phyloP scores from a whole-genome alignment of 169 alveolate genomes.

The Cryptosporidium parvum region DNA sequence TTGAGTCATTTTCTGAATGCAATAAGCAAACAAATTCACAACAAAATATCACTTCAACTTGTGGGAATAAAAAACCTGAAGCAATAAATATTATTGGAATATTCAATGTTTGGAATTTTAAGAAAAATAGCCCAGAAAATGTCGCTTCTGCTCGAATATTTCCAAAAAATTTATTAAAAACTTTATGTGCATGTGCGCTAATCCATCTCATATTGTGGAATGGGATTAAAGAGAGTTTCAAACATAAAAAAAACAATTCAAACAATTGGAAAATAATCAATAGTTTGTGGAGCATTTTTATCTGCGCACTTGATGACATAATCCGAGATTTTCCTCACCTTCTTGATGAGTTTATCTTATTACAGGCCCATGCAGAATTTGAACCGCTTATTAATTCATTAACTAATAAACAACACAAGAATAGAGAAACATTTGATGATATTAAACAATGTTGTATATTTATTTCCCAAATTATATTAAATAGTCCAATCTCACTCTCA shows the following conservation, averaged over 20 bases:
- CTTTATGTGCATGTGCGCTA: slow-evolving; percentile 19
- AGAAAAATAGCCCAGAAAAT: background rate
- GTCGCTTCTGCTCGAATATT: background rate
- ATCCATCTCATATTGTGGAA: slow-evolving; percentile 19
- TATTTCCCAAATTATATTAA: slow-evolving; percentile 60
- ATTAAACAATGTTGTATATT: slow-evolving; percentile 57
- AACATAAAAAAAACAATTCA: background rate
- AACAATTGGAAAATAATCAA: slow-evolving; percentile 37
- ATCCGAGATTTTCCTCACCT: slow-evolving; percentile 47
- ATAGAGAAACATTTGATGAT: background rate
- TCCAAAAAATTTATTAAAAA: slow-evolving; percentile 61
- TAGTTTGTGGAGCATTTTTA: slow-evolving; percentile 31
- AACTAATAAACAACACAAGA: background rate
- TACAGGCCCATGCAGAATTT: slow-evolving; percentile 59
- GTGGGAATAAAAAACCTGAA: background rate
- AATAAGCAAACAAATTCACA: slow-evolving; percentile 6
- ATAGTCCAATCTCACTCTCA: slow-evolving; percentile 57
- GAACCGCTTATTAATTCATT: slow-evolving; percentile 52
- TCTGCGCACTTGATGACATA: slow-evolving; percentile 38
- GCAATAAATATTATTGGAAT: slow-evolving; percentile 23
- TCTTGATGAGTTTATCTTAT: slow-evolving; percentile 46
- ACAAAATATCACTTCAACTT: background rate
- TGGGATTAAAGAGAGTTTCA: slow-evolving; percentile 20
- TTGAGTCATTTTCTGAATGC: slow-evolving; percentile 20
- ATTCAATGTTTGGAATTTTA: slow-evolving; percentile 29